Evolutionary conservation across 2,329 filamentous ascomycete genomes (phyloP).

Genomic region (Colletotrichum coccodes): DNA sequence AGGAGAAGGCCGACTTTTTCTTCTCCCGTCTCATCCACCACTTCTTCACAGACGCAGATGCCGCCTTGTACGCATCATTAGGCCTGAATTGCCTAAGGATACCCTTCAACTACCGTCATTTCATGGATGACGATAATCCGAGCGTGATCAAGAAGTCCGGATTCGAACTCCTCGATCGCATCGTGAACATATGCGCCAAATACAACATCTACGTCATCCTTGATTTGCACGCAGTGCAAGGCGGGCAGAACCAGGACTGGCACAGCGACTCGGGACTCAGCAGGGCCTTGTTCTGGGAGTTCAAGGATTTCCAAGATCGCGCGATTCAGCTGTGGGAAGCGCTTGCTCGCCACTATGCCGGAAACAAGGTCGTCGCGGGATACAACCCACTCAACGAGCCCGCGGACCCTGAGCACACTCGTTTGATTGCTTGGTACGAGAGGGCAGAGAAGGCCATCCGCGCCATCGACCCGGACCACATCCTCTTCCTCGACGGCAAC

Average conservation of each 20-base stretch:
- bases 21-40: conserved; percentile 66
- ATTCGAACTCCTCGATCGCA: conserved; percentile 59
- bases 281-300: conserved; percentile 56
- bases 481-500: conserved; percentile 56
- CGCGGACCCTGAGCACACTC: conserved; percentile 37
- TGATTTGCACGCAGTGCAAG: conserved; percentile 55
- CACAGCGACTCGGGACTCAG: conserved; percentile 51
- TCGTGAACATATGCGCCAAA: conserved; percentile 55
- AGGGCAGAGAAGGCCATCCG: conserved; percentile 46
- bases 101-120: conserved; percentile 70
- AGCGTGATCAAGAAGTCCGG: conserved; percentile 56
- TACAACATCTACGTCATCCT: conserved; percentile 56
- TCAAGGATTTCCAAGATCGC: conserved; percentile 57
- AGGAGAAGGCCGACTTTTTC: conserved; percentile 68
- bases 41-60: conserved; percentile 69
- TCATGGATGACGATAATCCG: conserved; percentile 62
- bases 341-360: conserved; percentile 52
- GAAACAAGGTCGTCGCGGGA: conserved; percentile 53
- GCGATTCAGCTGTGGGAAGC: conserved; percentile 55
- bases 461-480: conserved; percentile 51
- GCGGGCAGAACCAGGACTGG: conserved; percentile 60
- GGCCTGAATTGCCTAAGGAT: conserved; percentile 69
- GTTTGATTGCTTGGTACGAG: conserved; percentile 48
- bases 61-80: conserved; percentile 64
- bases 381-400: conserved; percentile 46